Evolutionary conservation across 129 eudicot genomes (phyloP).

Genomic region (Chrysanthemum seticuspe): DNA sequence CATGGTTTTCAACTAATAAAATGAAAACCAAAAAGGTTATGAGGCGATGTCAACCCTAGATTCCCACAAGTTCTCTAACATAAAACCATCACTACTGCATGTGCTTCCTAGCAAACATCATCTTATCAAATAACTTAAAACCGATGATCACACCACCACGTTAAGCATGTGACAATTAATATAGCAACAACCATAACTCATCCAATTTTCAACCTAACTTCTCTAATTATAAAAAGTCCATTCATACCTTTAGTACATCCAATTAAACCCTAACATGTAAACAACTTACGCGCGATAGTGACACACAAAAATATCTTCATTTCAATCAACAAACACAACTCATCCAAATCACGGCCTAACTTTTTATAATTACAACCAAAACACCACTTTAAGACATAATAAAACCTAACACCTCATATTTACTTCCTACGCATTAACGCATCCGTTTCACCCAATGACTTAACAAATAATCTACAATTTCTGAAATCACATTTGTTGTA

Average conservation of each 20-base stretch:
- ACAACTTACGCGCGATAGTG: not conserved
- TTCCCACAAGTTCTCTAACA: slow-evolving; percentile 3
- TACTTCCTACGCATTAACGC: not conserved
- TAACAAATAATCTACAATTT: too few relatives aligned
- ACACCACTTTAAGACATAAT: slow-evolving; percentile 2
- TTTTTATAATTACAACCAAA: not conserved
- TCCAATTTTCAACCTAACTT: too few relatives aligned
- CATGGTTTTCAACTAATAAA: not conserved
- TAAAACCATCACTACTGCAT: not conserved
- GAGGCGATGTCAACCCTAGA: not conserved
- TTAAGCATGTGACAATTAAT: slow-evolving; percentile 15
- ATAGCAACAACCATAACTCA: too few relatives aligned
- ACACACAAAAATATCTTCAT: slow-evolving; percentile 19
- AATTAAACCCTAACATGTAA: too few relatives aligned
- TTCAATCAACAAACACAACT: slow-evolving; percentile 9
- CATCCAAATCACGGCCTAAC: slow-evolving; percentile 11
- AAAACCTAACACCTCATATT: not conserved
- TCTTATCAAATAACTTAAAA: not conserved
- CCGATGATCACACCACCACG: not conserved
- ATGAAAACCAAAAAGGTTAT: not conserved
- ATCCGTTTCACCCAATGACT: not conserved
- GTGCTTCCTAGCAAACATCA: slow-evolving; percentile 6
- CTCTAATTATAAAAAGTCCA: too few relatives aligned
- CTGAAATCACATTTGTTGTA: not conserved
- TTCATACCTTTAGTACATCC: too few relatives aligned